phyloP scores from a whole-genome alignment of 192 early-diverging fungal genomes.

The Coemansia sp. region DNA sequence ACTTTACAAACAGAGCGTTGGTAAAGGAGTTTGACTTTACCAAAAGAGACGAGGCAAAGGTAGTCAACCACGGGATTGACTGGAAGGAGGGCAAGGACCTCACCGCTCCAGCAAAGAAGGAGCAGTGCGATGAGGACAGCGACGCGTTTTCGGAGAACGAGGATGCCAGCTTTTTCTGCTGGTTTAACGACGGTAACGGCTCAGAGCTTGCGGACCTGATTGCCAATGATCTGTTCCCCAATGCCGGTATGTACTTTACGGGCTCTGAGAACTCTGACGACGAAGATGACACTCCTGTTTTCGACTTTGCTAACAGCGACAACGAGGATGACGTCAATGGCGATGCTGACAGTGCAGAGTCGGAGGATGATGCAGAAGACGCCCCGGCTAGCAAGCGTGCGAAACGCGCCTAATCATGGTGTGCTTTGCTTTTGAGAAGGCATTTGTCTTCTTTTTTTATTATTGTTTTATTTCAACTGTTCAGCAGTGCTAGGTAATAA shows the following conservation, averaged over 20 bases:
- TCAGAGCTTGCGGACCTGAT: slow-evolving; percentile 48
- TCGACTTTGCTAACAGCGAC: slow-evolving; percentile 41
- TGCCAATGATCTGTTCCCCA: slow-evolving; percentile 59
- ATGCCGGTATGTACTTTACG: slow-evolving; percentile 96
- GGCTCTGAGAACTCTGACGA: slow-evolving; percentile 61
- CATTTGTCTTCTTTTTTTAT: background rate
- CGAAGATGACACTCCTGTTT: slow-evolving; percentile 76
- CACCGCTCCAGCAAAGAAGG: slow-evolving; percentile 37
- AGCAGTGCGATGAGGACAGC: slow-evolving; percentile 43
- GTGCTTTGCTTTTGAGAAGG: background rate
- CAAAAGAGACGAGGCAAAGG: slow-evolving; percentile 60
- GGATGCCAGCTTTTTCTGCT: slow-evolving; percentile 54
- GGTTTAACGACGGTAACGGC: slow-evolving; percentile 55
- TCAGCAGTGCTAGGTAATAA: background rate
- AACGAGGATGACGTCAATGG: slow-evolving; percentile 24
- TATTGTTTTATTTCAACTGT: background rate
- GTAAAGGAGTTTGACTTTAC: slow-evolving; percentile 63
- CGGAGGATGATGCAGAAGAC: slow-evolving; percentile 36
- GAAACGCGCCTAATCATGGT: slow-evolving; percentile 16
- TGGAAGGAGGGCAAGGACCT: slow-evolving; percentile 64
- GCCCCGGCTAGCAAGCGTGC: slow-evolving; percentile 43
- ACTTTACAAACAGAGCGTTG: slow-evolving; percentile 58
- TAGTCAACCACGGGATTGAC: slow-evolving; percentile 56
- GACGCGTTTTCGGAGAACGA: slow-evolving; percentile 51
- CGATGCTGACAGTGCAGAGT: slow-evolving; percentile 15